Evolutionary conservation across 371 early-diverging fungal species (phyloP).

Genomic region (Lichtheimia corymbifera): DNA sequence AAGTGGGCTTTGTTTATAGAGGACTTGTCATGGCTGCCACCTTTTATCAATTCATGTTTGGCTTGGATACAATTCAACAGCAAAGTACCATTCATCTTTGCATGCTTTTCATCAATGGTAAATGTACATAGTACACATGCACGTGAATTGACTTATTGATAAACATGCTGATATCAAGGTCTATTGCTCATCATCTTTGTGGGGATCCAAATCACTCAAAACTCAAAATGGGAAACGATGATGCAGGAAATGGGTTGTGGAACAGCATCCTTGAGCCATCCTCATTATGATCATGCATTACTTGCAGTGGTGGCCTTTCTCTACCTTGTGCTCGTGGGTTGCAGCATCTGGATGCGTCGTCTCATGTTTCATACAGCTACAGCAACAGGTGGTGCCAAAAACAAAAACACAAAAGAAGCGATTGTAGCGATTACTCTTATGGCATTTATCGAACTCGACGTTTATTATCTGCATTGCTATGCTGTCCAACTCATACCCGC

Average conservation of each 20-base stretch:
- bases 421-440: constrained; percentile 17
- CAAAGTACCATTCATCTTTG: constrained; percentile 5
- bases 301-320: neutral
- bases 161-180: neutral
- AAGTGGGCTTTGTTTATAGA: constrained; percentile 12
- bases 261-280: neutral
- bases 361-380: neutral
- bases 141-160: too few species aligned
- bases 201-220: constrained; percentile 9
- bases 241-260: neutral
- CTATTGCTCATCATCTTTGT: constrained; percentile 6
- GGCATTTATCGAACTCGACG: constrained; percentile 20
- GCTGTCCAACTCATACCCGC: constrained; percentile 22
- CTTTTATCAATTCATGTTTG: constrained; percentile 14
- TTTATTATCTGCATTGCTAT: constrained; percentile 24
- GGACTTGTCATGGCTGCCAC: constrained; percentile 11
- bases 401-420: neutral
- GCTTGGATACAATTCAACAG: constrained; percentile 12
- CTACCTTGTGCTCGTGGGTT: constrained; percentile 3
- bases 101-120: constrained; percentile 10
- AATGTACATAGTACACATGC: neutral
- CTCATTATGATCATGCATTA: constrained; percentile 7
- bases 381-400: neutral
- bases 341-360: constrained; percentile 1
- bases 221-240: neutral